Conservation (phyloP, 2,329 filamentous ascomycete species). For the Cladophialophora yegresii region DNA sequence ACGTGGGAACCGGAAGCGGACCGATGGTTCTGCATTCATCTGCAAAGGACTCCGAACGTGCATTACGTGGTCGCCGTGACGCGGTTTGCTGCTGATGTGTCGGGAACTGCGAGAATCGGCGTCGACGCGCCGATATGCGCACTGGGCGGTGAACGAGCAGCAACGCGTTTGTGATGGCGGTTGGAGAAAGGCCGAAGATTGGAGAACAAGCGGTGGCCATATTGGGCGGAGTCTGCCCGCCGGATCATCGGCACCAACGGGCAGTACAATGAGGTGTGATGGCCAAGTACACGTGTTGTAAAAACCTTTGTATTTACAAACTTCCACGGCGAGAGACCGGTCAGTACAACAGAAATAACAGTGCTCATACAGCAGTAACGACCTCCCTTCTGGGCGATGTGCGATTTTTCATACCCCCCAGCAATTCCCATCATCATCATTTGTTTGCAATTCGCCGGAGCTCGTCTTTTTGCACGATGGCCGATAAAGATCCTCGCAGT, state of each 20-base stretch:
- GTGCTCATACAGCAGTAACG: background rate
- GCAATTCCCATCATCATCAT: background rate
- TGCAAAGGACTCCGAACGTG: background rate
- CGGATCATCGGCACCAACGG: background rate
- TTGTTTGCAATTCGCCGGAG: background rate
- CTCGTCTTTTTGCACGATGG: background rate
- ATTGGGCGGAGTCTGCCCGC: slow-evolving; percentile 5
- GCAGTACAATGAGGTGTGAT: background rate
- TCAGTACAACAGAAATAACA: too few species aligned
- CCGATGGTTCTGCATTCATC: slow-evolving; percentile 22
- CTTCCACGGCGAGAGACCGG: too few species aligned
- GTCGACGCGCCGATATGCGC: slow-evolving; percentile 10
- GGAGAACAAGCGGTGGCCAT: slow-evolving; percentile 3
- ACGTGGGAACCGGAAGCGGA: background rate
- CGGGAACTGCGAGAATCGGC: slow-evolving; percentile 16
- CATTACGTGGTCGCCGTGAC: background rate
- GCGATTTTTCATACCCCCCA: background rate
- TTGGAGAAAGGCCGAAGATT: background rate
- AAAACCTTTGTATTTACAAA: background rate
- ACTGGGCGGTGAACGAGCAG: slow-evolving; percentile 6
- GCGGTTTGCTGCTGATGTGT: background rate
- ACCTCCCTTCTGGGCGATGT: background rate
- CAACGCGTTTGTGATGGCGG: background rate
- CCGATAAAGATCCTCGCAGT: slow-evolving; percentile 7
- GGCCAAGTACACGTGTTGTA: background rate